Base-by-base conservation (phyloP, 1,284 basidiomycete genomes). In the Termitomyces sp. region DNA sequence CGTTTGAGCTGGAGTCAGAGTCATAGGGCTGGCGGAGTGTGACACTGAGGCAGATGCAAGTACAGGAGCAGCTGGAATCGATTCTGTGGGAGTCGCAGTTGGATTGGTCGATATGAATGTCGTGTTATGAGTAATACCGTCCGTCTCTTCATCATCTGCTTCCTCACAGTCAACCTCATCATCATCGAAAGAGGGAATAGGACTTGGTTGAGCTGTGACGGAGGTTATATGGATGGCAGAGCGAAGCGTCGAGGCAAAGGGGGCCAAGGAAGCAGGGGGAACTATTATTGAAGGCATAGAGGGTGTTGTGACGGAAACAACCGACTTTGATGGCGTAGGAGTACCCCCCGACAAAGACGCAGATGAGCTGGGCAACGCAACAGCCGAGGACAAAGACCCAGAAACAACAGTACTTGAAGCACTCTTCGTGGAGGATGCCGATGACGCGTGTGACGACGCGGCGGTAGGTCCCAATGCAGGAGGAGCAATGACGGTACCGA, bases 401-500 rank as follows among this genome's bases (percentile, higher is more conserved):
- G 41, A 28, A 9, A 50, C 5, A 5, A 30, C 38, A 46, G 33
- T 21, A 28, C n/a, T n/a, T 5, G 44, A 40, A 50, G 38, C 40
- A 31, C 53, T 46, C 19, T 31, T 48, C 42, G 53, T 34, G 31
- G 51, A 42, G 9, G 45, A 49, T 5, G 54, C 45, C 6, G 51
- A 40, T 24, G 59, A 31, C 2, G 26, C 21, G 4, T 50, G 45
- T n/a, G 57, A 47, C n/a, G 54, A 58, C 7, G 62, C 51, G 15
- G 55, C 24, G 10, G 54, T 43, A n/a, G 62, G 62, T 30, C 33
- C 48, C 1, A 47, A 40, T 49, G 60, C 50, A 47, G 52, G 49
- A n/a, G 54, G 31, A 17, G 34, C 34, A 41, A 51, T 33, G 55
- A 55, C 17, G 43, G 50, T 57, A 17, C 65, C 66, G 1, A 58